phyloP scores from a whole-genome alignment of 768 basidiomycete genomes.

The Phlegmacium glaucopus region DNA sequence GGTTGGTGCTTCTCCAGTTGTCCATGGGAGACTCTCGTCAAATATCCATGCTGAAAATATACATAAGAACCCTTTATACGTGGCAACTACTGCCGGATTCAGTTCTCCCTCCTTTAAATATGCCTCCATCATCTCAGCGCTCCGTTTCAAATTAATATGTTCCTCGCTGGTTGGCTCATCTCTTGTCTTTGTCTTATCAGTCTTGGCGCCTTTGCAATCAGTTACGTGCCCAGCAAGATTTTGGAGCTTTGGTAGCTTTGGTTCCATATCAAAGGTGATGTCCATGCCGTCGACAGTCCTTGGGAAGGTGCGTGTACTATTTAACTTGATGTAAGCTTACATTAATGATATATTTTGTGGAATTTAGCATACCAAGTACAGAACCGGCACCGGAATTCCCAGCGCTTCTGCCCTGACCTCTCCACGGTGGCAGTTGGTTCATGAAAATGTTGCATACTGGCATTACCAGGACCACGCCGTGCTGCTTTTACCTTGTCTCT shows the following conservation, averaged over 20 bases:
- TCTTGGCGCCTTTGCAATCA: neutral
- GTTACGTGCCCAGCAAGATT: neutral
- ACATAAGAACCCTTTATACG: conserved; percentile 18
- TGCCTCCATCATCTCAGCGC: neutral
- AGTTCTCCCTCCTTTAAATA: neutral
- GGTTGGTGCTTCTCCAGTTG: conserved; percentile 19
- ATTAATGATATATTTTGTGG: neutral
- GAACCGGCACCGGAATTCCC: conserved; percentile 15
- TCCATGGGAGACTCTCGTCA: conserved; percentile 25
- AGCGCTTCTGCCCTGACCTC: conserved; percentile 3
- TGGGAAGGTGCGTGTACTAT: neutral
- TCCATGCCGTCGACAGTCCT: neutral
- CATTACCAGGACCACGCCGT: conserved; percentile 16
- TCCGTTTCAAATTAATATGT: neutral
- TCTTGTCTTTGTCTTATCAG: neutral
- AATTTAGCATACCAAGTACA: conserved; percentile 10
- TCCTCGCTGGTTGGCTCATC: neutral
- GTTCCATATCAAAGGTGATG: neutral
- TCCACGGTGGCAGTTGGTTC: conserved; percentile 10
- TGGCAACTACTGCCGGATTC: conserved; percentile 5
- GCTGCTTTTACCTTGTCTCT: conserved; percentile 1
- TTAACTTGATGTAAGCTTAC: neutral
- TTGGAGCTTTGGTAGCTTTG: neutral
- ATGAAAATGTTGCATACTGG: conserved; percentile 16
- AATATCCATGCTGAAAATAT: conserved; percentile 22